Evolutionary conservation across 208 protist genomes (phyloP), one percentile per base, ranked within the genome.

Genomic region (Trypanosoma melophagium): DNA sequence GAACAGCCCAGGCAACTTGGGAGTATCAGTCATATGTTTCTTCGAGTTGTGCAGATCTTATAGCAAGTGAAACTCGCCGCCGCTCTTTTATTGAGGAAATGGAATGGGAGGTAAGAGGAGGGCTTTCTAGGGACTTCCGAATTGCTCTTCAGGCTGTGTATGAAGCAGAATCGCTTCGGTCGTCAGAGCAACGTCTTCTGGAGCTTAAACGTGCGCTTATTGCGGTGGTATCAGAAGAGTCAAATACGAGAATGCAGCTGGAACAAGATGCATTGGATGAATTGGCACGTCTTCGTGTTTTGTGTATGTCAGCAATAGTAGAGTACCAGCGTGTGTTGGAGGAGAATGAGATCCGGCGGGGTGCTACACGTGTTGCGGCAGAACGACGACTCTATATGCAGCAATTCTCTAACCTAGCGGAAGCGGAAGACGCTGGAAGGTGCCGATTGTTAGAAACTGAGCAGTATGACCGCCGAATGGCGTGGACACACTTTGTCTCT

Each of bases 391-490:
- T 63, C 3, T n/a, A 58, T 19, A 31, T 70, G 52, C 54, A 62
- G 41, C 45, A 40, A 3, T 40, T 60, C 1, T 40, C 21, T 28
- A 40, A 54, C 13, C 31, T 63, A 1, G 4, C 19, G n/a, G 58
- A 50, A 40, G 44, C n/a, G 51, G 66, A 63, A 51, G 28, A 71
- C 24, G 25, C 13, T 10, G 22, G 5, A 35, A 31, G 58, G 35
- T 60, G 50, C 55, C 17, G 31, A 24, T 17, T 71, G 8, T 19
- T 71, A 19, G 56, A 71, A 47, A 35, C n/a, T 24, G 41, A 61
- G 22, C 56, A 24, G 3, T 16, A 47, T 24, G 52, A 44, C 5
- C 42, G 28, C 22, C 41, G 40, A n/a, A 21, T 17, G 16, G 21
- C 42, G 16, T 69, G 63, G 63, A 58, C 54, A 14, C 13, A 57